Percentiles rank a stretch among this genome's conserved stretches.
phyloP scores from a whole-genome alignment of 2,329 filamentous ascomycete genomes.

The Cercospora sp. region DNA sequence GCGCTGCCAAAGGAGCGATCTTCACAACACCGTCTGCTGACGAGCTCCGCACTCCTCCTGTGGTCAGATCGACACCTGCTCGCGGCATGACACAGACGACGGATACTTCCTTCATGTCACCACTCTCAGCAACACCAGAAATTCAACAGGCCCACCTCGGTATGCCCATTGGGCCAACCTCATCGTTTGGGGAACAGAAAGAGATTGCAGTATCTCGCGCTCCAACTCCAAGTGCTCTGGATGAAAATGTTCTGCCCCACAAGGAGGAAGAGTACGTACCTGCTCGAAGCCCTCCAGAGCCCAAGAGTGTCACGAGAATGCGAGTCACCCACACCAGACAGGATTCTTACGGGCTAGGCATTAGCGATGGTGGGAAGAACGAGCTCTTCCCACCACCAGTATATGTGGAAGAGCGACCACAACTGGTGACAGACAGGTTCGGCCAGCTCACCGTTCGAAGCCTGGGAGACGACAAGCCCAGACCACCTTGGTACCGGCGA shows the following conservation, averaged over 20 bases:
- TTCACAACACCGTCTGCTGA: slow-evolving; percentile 34
- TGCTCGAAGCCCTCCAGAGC: not conserved
- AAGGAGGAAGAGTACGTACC: not conserved
- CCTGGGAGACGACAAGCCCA: slow-evolving; percentile 19
- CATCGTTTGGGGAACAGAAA: slow-evolving; percentile 30
- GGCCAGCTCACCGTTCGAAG: slow-evolving; percentile 36
- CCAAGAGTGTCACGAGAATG: not conserved
- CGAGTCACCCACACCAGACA: slow-evolving; percentile 26
- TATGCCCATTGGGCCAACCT: slow-evolving; percentile 31
- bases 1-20: slow-evolving; percentile 7
- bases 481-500: slow-evolving; percentile 31
- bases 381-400: slow-evolving; percentile 31
- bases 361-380: slow-evolving; percentile 22
- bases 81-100: slow-evolving; percentile 25
- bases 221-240: slow-evolving; percentile 9
- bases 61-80: not conserved
- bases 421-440: slow-evolving; percentile 33
- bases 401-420: slow-evolving; percentile 27
- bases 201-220: slow-evolving; percentile 25
- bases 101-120: slow-evolving; percentile 30
- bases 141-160: slow-evolving; percentile 35
- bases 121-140: slow-evolving; percentile 34
- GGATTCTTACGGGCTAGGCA: slow-evolving; percentile 31
- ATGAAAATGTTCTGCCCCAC: not conserved
- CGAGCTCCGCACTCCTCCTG: slow-evolving; percentile 26